Evolutionary conservation across 2,329 filamentous ascomycete genomes (phyloP), one percentile per base, ranked within the genome.

Genomic region (Epichloe baconii): DNA sequence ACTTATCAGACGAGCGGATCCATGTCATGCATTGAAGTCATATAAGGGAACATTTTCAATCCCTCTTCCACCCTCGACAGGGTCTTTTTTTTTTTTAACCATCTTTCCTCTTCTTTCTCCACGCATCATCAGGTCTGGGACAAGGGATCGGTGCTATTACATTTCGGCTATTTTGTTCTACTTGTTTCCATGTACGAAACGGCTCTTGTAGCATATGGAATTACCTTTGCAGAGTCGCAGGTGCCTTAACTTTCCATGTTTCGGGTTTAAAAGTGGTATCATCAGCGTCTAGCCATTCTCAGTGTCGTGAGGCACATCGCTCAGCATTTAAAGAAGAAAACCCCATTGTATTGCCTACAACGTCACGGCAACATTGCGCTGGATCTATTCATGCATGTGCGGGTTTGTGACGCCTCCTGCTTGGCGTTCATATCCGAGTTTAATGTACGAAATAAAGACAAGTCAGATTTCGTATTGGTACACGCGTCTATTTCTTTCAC

Each of bases 381-480:
- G 8, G 31, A 11, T 31, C 31, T 31, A 31, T 31, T 31, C 8
- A 31, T 31, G 31, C 31, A 4, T 31, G 8, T 31, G 31, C 31
- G 31, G 31, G 8, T 0, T 31, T 31, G 3, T 31, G 31, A 31
- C 31, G 31, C 8, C 3, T 31, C 10, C 8, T n/a, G 12, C 10
- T n/a, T 38, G 36, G 14, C 36, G 36, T 38, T 38, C 36, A 38
- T n/a, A 7, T 38, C 31, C 31, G 10, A 31, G 10, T 11, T 31
- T 31, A 31, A 31, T 2, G 31, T 31, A 31, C 31, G 31, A 2
- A 31, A 31, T 31, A 23, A 14, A 12, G 17, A 47, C 4, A 38
- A 36, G 1, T 12, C 36, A n/a, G 45, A 10, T 21, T 47, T 48
- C 21, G 45, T 52, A 49, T 48, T 51, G 23, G 41, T 52, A 52